Percentiles rank a stretch among this genome's conserved stretches.
phyloP scores from a whole-genome alignment of 768 basidiomycete genomes.

The Lyophyllum semitale region DNA sequence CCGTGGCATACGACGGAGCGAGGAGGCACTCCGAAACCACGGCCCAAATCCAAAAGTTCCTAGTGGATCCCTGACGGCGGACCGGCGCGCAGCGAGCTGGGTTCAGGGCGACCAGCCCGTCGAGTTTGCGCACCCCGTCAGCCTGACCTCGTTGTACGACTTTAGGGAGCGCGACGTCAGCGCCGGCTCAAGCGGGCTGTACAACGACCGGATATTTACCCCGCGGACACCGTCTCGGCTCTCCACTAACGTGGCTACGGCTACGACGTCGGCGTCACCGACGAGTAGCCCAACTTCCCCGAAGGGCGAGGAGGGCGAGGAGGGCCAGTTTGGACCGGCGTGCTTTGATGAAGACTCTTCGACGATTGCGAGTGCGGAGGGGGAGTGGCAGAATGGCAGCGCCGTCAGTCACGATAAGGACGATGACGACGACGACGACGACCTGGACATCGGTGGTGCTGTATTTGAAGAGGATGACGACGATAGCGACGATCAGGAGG shows the following conservation, averaged over 20 bases:
- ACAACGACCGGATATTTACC: slow-evolving; percentile 12
- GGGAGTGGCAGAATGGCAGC: slow-evolving; percentile 1
- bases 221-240: slow-evolving; percentile 19
- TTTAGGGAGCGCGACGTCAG: slow-evolving; percentile 45
- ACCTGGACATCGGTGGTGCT: not conserved
- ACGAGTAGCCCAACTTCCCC: slow-evolving; percentile 4
- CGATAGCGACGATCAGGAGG: slow-evolving; percentile 25
- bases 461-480: slow-evolving; percentile 12
- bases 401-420: slow-evolving; percentile 33
- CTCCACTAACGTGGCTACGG: slow-evolving; percentile 2
- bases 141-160: slow-evolving; percentile 38
- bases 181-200: slow-evolving; percentile 14
- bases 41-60: slow-evolving; percentile 16
- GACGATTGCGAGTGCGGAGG: slow-evolving; percentile 49
- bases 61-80: slow-evolving; percentile 36
- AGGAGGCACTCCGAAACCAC: slow-evolving; percentile 41
- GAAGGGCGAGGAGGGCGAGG: slow-evolving; percentile 14
- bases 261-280: no score
- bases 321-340: slow-evolving; percentile 23
- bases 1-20: slow-evolving; percentile 45
- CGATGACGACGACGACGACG: slow-evolving; percentile 9
- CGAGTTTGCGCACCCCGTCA: slow-evolving; percentile 33
- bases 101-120: slow-evolving; percentile 47
- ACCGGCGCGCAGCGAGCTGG: slow-evolving; percentile 68
- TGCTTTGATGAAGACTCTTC: slow-evolving; percentile 52